phyloP scores from a whole-genome alignment of 331 rosid genomes.

The Phaseolus coccineus region DNA sequence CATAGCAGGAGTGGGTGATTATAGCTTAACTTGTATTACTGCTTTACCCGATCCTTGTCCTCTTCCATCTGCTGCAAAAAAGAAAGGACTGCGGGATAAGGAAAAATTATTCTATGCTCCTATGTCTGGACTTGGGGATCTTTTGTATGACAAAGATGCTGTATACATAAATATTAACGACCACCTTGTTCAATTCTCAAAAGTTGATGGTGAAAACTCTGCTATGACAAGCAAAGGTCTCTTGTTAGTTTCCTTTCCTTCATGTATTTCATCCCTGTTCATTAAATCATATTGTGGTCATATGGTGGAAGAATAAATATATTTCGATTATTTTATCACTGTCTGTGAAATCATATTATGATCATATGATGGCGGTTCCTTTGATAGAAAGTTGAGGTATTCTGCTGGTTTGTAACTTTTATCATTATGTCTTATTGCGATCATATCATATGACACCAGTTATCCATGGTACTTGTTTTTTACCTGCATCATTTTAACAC shows the following conservation, averaged over 20 bases:
- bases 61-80: slow-evolving; percentile 97
- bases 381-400: not conserved
- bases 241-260: slow-evolving; percentile 17
- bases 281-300: slow-evolving; percentile 28
- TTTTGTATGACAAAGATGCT: slow-evolving; percentile 93
- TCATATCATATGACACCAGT: not conserved
- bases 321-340: slow-evolving; percentile 35
- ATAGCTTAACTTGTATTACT: slow-evolving; percentile 62
- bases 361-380: slow-evolving; percentile 18
- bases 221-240: slow-evolving; percentile 65
- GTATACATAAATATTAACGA: slow-evolving; percentile 89
- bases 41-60: slow-evolving; percentile 93
- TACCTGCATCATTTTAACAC: slow-evolving; percentile 7
- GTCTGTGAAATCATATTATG: slow-evolving; percentile 18
- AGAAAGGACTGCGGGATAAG: slow-evolving; percentile 95
- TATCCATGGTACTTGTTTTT: slow-evolving; percentile 2
- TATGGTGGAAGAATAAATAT: slow-evolving; percentile 17
- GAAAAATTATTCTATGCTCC: slow-evolving; percentile 93
- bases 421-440: not conserved
- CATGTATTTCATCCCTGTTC: slow-evolving; percentile 26
- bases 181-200: slow-evolving; percentile 84
- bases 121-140: slow-evolving; percentile 98
- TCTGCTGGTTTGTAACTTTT: slow-evolving; percentile 22
- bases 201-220: slow-evolving; percentile 63
- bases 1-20: slow-evolving; percentile 97